Conservation (phyloP, 2,329 filamentous ascomycete genomes). For the Sporothrix pallida region DNA sequence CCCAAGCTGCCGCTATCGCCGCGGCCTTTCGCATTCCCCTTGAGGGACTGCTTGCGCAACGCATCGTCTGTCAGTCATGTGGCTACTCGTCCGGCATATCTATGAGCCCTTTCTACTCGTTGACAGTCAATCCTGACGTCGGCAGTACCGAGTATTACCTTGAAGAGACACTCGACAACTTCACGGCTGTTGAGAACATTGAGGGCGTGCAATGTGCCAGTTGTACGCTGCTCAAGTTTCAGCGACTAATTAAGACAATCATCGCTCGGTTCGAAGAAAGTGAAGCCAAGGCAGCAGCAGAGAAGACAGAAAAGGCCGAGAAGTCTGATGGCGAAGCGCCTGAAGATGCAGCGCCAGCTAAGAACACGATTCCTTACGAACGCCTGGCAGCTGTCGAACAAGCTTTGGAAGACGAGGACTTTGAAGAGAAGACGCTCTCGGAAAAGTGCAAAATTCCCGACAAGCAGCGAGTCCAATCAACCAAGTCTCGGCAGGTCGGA, state of each 20-base stretch:
- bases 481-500: slow-evolving; percentile 88
- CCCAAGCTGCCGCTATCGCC: slow-evolving; percentile 46
- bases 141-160: slow-evolving; percentile 69
- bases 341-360: not conserved
- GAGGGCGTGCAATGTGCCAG: slow-evolving; percentile 89
- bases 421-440: slow-evolving; percentile 69
- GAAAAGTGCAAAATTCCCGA: slow-evolving; percentile 66
- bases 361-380: slow-evolving; percentile 51
- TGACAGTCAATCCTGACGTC: slow-evolving; percentile 80
- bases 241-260: slow-evolving; percentile 55
- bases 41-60: slow-evolving; percentile 85
- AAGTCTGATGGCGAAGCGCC: not conserved
- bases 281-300: slow-evolving; percentile 45
- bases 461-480: slow-evolving; percentile 73
- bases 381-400: slow-evolving; percentile 70
- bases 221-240: slow-evolving; percentile 75
- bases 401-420: slow-evolving; percentile 79
- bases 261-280: slow-evolving; percentile 47
- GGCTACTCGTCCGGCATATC: slow-evolving; percentile 87
- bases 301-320: not conserved
- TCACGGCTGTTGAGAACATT: slow-evolving; percentile 83
- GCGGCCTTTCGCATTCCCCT: slow-evolving; percentile 70
- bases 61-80: slow-evolving; percentile 84
- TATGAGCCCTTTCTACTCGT: slow-evolving; percentile 90
- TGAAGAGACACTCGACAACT: slow-evolving; percentile 80